A percentile compares a stretch with the other conserved stretches of the same genome.
These are phyloP conservation scores for Aspergillus sp. DNA, from an alignment of 2,329 filamentous ascomycete genomes.

Conservation along the genomic window DNA sequence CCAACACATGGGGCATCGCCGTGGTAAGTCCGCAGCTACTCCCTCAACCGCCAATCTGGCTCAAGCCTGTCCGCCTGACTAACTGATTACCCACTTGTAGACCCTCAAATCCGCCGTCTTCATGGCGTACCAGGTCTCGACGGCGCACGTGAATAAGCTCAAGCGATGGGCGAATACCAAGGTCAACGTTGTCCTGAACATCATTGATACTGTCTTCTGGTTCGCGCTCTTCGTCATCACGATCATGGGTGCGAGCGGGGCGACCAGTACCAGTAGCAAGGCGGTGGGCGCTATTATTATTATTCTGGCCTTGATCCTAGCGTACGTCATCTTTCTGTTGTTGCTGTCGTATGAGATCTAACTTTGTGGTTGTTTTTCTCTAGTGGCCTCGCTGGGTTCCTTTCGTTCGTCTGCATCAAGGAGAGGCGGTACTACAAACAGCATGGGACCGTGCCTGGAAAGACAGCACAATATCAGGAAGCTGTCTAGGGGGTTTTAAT, in stretches of 20 bases:
- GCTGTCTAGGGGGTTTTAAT: background rate
- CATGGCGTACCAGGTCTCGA: constrained; percentile 28
- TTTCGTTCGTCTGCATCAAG: constrained; percentile 23
- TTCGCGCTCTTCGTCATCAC: constrained; percentile 31
- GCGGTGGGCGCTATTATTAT: constrained; percentile 26
- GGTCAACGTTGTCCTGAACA: constrained; percentile 27
- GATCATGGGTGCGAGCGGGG: constrained; percentile 22
- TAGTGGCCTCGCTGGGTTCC: constrained; percentile 18
- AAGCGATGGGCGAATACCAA: constrained; percentile 30
- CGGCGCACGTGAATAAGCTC: constrained; percentile 22
- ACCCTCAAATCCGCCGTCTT: constrained; percentile 29
- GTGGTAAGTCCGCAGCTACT: constrained; percentile 11
- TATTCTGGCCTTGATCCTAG: constrained; percentile 20
- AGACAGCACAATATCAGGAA: background rate
- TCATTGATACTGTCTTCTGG: constrained; percentile 33
- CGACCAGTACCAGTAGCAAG: constrained; percentile 21
- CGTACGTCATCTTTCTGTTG: constrained; percentile 14
- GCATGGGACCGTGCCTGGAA: constrained; percentile 15
- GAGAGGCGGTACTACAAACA: constrained; percentile 21
- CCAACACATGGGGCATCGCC: constrained; percentile 30
- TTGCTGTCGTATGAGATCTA: background rate
- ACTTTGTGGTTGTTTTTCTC: background rate
- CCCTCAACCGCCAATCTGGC: too few relatives aligned
- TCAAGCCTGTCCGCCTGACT: too few relatives aligned
- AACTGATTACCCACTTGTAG: background rate